Base-by-base conservation (phyloP, 148 eudicot genomes). In the Linanthus parryae region DNA sequence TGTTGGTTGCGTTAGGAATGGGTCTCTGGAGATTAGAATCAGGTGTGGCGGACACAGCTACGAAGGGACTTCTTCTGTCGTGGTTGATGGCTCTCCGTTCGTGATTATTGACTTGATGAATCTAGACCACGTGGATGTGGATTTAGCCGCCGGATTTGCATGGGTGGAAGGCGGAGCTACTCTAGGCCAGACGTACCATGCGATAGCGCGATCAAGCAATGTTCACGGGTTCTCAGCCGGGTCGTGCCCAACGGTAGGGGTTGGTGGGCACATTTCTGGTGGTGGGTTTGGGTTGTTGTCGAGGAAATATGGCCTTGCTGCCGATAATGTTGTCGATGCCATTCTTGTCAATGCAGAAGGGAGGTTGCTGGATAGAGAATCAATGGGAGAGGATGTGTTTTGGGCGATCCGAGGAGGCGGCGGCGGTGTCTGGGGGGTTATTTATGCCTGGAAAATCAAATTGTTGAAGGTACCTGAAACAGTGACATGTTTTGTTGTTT, bases 151-250 rank as follows among this genome's bases (percentile, higher is more conserved):
- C 0, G 66, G 65, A 23, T 22, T 57, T 12, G 83, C 81, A 7
- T 82, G 88, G 84, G 74, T 78, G 11, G 74, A 78, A 44, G 87
- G 91, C 2, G 95, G 95, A 0, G 88, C 87, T 0, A 83, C 95
- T 0, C 55, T 87, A 0, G 95, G 88, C n/a, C 70, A 69, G 36
- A 65, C 72, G 8, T 82, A 82, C 61, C 36, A 57, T 48, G 66
- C 76, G 2, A 72, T 82, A 16, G 58, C 84, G 13, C 51, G 56
- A 47, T 11, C 60, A 3, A 66, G 71, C 43, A 9, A n/a, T 9
- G 46, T 45, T 9, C 69, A 46, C 5, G 81, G 83, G 12, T 78
- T 77, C 54, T 42, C 88, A 2, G 88, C 68, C 0, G 83, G 88
- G 7, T 72, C 79, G 1, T 78, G 84, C 45, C 81, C 81, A 1